Evolutionary conservation across 441 rosid species (phyloP), one percentile per base, ranked within the genome.

Genomic region (Flueggea neowawraea): DNA sequence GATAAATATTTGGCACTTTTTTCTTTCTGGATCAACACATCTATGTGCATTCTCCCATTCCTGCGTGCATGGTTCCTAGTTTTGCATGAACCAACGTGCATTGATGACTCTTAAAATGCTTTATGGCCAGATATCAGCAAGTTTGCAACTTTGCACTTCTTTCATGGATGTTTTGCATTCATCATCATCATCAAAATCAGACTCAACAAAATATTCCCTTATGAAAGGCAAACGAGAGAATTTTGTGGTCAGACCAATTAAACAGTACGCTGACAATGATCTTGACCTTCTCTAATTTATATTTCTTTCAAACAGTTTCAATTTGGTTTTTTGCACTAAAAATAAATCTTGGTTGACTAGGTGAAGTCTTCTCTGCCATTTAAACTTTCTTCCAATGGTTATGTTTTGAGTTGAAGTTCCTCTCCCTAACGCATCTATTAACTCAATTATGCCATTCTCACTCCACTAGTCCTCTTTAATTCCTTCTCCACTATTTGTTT

Each of bases 361-460:
- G 74, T 64, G 77, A 79, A 79, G 51, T 84, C 95, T 65, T 91
- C 97, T 60, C 87, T 83, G 64, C 84, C 76, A 60, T 85, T 91
- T 51, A 94, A 97, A 93, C 98, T 65, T 93, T 96, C 60, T 85
- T 93, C 98, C 98, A 94, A 69, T 94, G 92, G 54, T 91, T 87
- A 73, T 94, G 98, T 64, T 96, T 96, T 54, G 91, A n/a, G n/a
- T 67, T 85, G 88, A 48, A 91, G 56, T 77, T 85, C 59, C 96
- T 84, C 36, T 70, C 39, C 97, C 98, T 97, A 97, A 94, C 16
- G 96, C 85, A 44, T 89, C 91, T 62, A 94, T 84, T 51, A 94
- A 84, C 72, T 94, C 91, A 58, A 78, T 84, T 28, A 95, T 91
- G 12, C 97, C 98, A 33, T 81, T 95, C 75, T 91, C 97, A 76